phyloP scores from a whole-genome alignment of 1,284 basidiomycete genomes.

The Baeospora myosura region DNA sequence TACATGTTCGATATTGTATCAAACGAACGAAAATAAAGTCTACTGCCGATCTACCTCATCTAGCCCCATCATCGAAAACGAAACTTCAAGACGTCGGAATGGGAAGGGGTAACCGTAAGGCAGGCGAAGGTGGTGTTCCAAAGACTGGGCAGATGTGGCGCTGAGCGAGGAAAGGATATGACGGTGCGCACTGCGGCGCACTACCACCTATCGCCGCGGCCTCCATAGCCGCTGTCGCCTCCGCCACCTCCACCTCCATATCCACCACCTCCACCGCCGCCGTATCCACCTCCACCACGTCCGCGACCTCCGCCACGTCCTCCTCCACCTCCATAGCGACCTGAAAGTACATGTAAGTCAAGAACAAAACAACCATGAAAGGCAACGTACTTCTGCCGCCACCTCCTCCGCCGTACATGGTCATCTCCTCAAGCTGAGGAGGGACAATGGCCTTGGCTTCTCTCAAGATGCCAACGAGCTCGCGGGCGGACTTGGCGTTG shows the following conservation, averaged over 20 bases:
- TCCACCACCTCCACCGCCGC: constrained; percentile 31
- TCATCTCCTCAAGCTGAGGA: constrained; percentile 91
- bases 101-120: no score
- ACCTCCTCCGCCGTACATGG: constrained; percentile 74
- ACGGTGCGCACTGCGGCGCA: no score
- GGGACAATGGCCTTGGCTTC: constrained; percentile 90
- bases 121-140: no score
- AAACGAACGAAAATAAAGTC: no score
- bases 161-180: no score
- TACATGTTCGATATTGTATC: no score
- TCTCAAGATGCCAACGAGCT: constrained; percentile 81
- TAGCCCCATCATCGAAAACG: no score
- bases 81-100: no score
- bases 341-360: constrained; percentile 24
- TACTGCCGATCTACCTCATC: no score
- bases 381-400: constrained; percentile 62
- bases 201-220: constrained; percentile 30
- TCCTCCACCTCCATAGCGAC: constrained; percentile 50
- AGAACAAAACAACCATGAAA: constrained; percentile 4
- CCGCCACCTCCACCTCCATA: constrained; percentile 26
- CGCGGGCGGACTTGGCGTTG: constrained; percentile 90
- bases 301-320: constrained; percentile 34
- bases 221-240: constrained; percentile 32
- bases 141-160: no score
- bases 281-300: constrained; percentile 33